These are phyloP conservation scores for Thymus mandschuricus DNA, from an alignment of 257 asterid genomes.

Conservation along the genomic window DNA sequence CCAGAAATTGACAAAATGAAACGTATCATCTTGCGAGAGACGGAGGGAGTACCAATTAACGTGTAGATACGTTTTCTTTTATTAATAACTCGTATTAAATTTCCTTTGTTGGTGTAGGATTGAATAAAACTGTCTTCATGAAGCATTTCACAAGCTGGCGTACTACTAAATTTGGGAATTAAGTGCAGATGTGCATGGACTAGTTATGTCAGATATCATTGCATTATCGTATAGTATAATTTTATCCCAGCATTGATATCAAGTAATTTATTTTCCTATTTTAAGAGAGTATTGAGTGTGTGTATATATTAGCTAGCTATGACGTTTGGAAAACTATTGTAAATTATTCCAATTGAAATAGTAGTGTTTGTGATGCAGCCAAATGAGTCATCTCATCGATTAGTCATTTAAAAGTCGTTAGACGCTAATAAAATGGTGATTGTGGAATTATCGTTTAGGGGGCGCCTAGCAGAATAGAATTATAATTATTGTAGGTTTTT, in stretches of 20 bases:
- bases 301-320: slow-evolving; percentile 1
- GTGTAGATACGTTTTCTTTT: background rate
- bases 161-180: slow-evolving; percentile 18
- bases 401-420: too few relatives aligned
- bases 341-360: slow-evolving; percentile 2
- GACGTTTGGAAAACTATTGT: background rate
- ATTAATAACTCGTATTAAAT: background rate
- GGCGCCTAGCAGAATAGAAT: too few relatives aligned
- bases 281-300: slow-evolving; percentile 3
- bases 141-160: background rate
- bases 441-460: too few relatives aligned
- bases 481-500: too few relatives aligned
- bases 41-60: too few relatives aligned
- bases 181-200: background rate
- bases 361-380: slow-evolving; percentile 2
- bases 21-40: too few relatives aligned
- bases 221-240: background rate
- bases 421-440: too few relatives aligned
- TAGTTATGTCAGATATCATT: too few relatives aligned
- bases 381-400: background rate
- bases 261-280: background rate
- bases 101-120: slow-evolving; percentile 5
- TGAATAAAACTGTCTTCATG: slow-evolving; percentile 3
- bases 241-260: background rate
- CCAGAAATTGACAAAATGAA: too few relatives aligned